Conservation (phyloP, 495 filamentous ascomycete species). For the Xylaria acuta region DNA sequence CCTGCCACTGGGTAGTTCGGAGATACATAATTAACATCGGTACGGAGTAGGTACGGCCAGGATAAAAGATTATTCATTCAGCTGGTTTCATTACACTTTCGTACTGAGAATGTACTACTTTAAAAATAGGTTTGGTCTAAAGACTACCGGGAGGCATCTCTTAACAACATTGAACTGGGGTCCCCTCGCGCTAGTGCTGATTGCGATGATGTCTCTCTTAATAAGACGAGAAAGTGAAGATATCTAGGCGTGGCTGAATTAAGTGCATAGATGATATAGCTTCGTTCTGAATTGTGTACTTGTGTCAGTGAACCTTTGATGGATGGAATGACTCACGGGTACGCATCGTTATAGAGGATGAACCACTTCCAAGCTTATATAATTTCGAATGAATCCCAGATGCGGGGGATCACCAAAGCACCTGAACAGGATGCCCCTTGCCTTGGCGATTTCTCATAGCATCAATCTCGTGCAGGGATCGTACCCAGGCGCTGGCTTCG, state of each 20-base stretch:
- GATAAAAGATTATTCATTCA: not conserved
- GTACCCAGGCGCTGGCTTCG: not conserved
- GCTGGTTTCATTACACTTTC: not conserved
- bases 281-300: not conserved
- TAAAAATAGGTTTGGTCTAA: not conserved
- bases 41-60: not conserved
- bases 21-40: not conserved
- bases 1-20: not conserved
- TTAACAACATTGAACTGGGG: not conserved
- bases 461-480: conserved; percentile 9
- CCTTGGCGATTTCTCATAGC: conserved; percentile 3
- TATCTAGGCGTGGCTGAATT: not conserved
- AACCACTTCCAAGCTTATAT: not conserved
- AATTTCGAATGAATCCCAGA: conserved; percentile 2
- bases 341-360: conserved; percentile 2
- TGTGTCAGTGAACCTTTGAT: not conserved
- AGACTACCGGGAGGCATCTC: too few species aligned
- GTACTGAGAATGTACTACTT: not conserved
- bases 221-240: not conserved
- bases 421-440: not conserved
- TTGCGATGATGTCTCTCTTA: not conserved
- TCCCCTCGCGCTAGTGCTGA: conserved; percentile 3
- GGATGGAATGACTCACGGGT: not conserved
- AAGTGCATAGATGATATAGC: not conserved
- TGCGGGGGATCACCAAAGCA: conserved; percentile 17